These are phyloP conservation scores for Neofusicoccum ribis DNA, from an alignment of 2,329 filamentous ascomycete species.

Conservation along the genomic window DNA sequence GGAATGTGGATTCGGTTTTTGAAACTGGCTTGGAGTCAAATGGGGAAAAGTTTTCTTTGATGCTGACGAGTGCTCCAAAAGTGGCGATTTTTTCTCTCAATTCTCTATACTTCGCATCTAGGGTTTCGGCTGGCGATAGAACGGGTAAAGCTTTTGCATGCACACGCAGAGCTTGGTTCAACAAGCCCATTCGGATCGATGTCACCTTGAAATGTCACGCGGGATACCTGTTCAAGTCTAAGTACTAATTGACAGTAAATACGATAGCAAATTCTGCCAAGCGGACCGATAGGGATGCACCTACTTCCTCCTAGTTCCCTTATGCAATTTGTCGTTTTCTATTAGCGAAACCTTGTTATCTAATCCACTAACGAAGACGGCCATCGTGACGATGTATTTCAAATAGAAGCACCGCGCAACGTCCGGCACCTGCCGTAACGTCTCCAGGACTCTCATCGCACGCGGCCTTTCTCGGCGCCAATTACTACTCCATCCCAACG, in stretches of 20 bases:
- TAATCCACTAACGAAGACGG: neutral
- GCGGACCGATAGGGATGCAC: neutral
- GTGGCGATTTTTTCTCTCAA: neutral
- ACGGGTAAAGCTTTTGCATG: neutral
- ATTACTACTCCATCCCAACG: too few relatives aligned
- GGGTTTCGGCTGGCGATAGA: conserved; percentile 2
- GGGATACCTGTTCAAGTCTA: neutral
- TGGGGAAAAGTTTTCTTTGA: conserved; percentile 1
- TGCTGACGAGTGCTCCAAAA: too few relatives aligned
- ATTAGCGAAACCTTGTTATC: neutral
- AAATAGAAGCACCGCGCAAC: neutral
- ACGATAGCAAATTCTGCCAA: neutral
- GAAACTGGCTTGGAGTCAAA: conserved; percentile 10
- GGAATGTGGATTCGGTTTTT: neutral
- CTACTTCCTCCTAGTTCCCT: neutral
- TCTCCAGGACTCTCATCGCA: too few relatives aligned
- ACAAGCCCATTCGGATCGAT: neutral
- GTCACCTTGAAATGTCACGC: neutral
- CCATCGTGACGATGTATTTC: neutral
- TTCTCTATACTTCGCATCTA: neutral
- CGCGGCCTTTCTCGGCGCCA: too few relatives aligned
- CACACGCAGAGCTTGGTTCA: neutral
- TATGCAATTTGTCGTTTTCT: neutral
- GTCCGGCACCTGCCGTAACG: neutral
- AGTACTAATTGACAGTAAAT: neutral